These are phyloP conservation scores for Fusarium nisikadoi DNA, from an alignment of 2,329 filamentous ascomycete genomes.

Conservation along the genomic window DNA sequence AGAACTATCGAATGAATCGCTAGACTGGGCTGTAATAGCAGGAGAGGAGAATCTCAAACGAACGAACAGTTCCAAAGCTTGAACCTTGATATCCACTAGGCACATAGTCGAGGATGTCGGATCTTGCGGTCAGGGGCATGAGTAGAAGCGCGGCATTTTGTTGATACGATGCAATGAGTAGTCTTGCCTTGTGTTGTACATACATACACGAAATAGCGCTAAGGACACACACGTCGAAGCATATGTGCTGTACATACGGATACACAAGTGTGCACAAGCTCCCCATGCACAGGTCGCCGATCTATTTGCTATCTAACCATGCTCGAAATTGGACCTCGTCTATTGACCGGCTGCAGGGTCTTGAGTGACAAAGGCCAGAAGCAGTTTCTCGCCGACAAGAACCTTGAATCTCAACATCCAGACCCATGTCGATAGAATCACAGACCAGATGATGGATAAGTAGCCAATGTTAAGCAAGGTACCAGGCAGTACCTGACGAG, in stretches of 20 bases:
- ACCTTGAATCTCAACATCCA: slow-evolving; percentile 33
- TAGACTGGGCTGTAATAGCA: slow-evolving; percentile 9
- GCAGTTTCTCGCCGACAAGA: slow-evolving; percentile 27
- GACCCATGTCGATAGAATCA: slow-evolving; percentile 33
- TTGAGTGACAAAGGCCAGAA: slow-evolving; percentile 20
- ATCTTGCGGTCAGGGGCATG: slow-evolving; percentile 26
- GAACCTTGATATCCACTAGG: slow-evolving; percentile 3
- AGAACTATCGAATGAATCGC: slow-evolving; percentile 24
- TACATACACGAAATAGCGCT: slow-evolving; percentile 8
- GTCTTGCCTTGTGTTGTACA: not conserved
- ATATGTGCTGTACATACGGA: slow-evolving; percentile 2
- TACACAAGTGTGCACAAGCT: slow-evolving; percentile 3
- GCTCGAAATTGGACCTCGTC: slow-evolving; percentile 16
- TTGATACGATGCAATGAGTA: slow-evolving; percentile 18
- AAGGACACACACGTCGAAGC: slow-evolving; percentile 3
- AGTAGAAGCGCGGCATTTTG: slow-evolving; percentile 27
- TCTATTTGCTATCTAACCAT: slow-evolving; percentile 19
- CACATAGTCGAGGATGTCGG: not conserved
- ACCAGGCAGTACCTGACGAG: slow-evolving; percentile 30
- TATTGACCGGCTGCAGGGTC: slow-evolving; percentile 26
- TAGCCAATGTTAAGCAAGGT: slow-evolving; percentile 14
- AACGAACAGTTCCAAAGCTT: not conserved
- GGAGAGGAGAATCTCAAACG: not conserved
- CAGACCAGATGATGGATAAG: slow-evolving; percentile 24
- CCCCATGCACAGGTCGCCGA: slow-evolving; percentile 26